phyloP scores from a whole-genome alignment of 75 land plant species.

The Larix kaempferi region DNA sequence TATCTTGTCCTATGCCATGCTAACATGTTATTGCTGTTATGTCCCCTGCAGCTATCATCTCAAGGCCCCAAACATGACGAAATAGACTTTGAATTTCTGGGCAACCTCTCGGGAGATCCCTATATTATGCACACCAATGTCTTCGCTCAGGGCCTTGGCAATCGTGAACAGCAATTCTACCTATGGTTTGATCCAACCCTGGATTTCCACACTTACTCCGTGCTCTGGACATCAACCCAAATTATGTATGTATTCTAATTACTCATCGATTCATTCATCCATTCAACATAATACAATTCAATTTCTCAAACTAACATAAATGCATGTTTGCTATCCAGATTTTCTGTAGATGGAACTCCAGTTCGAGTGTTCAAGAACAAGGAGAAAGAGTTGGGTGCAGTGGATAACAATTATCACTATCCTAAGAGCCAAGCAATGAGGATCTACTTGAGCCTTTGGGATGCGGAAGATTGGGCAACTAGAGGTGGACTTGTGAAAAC shows the following conservation, averaged over 20 bases:
- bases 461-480: constrained; percentile 29
- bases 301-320: too few relatives aligned
- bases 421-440: background rate
- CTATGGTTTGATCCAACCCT: constrained; percentile 79
- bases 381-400: constrained; percentile 16
- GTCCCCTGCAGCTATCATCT: constrained; percentile 31
- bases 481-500: background rate
- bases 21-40: too few relatives aligned
- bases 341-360: constrained; percentile 42
- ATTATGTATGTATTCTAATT: constrained; percentile 15
- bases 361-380: constrained; percentile 36
- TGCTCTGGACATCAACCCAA: constrained; percentile 33
- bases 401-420: background rate
- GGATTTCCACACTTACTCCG: constrained; percentile 52
- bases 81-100: constrained; percentile 76
- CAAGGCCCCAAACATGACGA: constrained; percentile 66
- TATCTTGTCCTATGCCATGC: too few relatives aligned
- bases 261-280: too few relatives aligned
- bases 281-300: too few relatives aligned
- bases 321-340: too few relatives aligned
- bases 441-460: background rate
- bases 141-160: constrained; percentile 62
- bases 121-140: constrained; percentile 76
- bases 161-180: constrained; percentile 66
- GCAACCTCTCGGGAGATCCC: constrained; percentile 59